Conservation (phyloP, 441 rosid species). For the Codiaeum variegatum region DNA sequence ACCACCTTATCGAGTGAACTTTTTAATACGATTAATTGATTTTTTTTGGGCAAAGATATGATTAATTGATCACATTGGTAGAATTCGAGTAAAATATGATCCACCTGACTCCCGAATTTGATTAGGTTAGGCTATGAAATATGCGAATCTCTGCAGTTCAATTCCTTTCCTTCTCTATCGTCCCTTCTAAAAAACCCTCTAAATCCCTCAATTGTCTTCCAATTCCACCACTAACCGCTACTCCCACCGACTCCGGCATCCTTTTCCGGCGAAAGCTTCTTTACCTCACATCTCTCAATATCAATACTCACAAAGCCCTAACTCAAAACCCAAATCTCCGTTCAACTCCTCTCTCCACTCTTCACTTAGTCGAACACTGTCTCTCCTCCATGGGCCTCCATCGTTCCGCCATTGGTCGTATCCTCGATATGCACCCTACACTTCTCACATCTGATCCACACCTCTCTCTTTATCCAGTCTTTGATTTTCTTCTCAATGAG, state of each 20-base stretch:
- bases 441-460: constrained; percentile 57
- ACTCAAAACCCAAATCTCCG: constrained; percentile 59
- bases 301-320: constrained; percentile 63
- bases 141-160: neutral
- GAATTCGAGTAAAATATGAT: too few species aligned
- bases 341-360: constrained; percentile 55
- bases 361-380: constrained; percentile 48
- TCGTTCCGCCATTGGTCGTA: constrained; percentile 54
- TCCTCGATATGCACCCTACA: constrained; percentile 69
- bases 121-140: neutral
- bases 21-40: too few species aligned
- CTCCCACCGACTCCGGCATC: constrained; percentile 46
- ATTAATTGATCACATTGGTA: too few species aligned
- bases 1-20: too few species aligned
- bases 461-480: constrained; percentile 43
- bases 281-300: constrained; percentile 58
- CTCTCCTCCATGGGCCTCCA: constrained; percentile 63
- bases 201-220: constrained; percentile 10
- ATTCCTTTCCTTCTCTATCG: neutral
- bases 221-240: constrained; percentile 6
- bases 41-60: too few species aligned
- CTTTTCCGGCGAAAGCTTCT: constrained; percentile 65
- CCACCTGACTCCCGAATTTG: neutral
- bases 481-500: constrained; percentile 61
- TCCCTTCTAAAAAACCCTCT: neutral